Percentiles rank a stretch among this genome's conserved stretches.
phyloP scores from a whole-genome alignment of 805 yeast genomes.

The Teunomyces kruisii region DNA sequence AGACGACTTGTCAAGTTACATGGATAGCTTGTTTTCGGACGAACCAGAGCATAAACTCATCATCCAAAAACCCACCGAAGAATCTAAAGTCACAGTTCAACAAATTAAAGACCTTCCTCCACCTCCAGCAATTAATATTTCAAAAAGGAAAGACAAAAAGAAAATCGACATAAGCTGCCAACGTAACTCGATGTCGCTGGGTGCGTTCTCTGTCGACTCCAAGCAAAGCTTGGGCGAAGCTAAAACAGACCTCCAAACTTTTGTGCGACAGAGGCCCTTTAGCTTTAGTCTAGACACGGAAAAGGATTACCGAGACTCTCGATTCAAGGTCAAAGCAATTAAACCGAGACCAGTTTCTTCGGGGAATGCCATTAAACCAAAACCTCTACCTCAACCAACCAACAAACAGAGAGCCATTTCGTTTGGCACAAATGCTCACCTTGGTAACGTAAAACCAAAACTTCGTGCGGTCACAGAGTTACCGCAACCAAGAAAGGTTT shows the following conservation, averaged over 20 bases:
- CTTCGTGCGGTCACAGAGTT: not conserved
- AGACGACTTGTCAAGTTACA: not conserved
- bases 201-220: not conserved
- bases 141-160: not conserved
- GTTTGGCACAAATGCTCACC: not conserved
- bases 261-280: constrained; percentile 27
- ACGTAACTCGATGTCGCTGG: constrained; percentile 1
- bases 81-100: no score
- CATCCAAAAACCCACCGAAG: not conserved
- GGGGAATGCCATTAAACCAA: not conserved
- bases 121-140: not conserved
- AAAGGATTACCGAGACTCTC: constrained; percentile 18
- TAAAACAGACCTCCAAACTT: not conserved
- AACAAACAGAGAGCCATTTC: not conserved
- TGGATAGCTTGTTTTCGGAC: constrained; percentile 1
- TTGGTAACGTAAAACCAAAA: not conserved
- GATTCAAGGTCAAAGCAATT: constrained; percentile 2
- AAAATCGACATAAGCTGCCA: not conserved
- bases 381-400: not conserved
- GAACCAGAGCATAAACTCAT: not conserved
- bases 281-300: constrained; percentile 26
- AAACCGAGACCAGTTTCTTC: not conserved
- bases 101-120: not conserved
- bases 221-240: not conserved
- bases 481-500: not conserved